Conservation (phyloP, 495 filamentous ascomycete species). For the Aspergillus baeticus region DNA sequence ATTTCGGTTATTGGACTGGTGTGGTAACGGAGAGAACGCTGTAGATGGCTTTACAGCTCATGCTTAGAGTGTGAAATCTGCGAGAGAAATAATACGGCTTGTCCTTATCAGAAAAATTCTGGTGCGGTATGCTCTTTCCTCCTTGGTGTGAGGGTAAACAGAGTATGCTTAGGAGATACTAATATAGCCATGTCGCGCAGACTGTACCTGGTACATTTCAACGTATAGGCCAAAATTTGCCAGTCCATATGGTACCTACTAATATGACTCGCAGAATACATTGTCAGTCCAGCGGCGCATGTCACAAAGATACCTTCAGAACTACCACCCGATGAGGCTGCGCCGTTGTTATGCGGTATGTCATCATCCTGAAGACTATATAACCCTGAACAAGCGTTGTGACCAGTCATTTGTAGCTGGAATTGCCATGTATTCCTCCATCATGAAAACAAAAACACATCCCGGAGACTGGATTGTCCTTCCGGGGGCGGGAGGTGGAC, state of each 20-base stretch:
- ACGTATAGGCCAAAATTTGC: slow-evolving; percentile 20
- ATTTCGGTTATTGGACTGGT: not conserved
- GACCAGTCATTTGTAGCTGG: slow-evolving; percentile 23
- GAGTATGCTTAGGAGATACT: not conserved
- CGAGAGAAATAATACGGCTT: slow-evolving; percentile 43
- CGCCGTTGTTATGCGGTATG: slow-evolving; percentile 43
- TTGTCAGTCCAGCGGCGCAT: slow-evolving; percentile 41
- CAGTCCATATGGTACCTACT: not conserved
- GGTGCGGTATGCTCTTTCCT: slow-evolving; percentile 35
- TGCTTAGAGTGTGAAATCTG: slow-evolving; percentile 47
- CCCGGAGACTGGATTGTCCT: slow-evolving; percentile 43
- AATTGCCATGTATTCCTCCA: slow-evolving; percentile 49
- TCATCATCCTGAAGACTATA: not conserved
- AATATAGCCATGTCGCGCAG: slow-evolving; percentile 12
- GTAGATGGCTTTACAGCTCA: slow-evolving; percentile 46
- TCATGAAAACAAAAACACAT: slow-evolving; percentile 41
- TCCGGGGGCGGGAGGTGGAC: slow-evolving; percentile 42
- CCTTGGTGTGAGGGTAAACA: not conserved
- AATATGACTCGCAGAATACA: slow-evolving; percentile 28
- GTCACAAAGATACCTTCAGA: slow-evolving; percentile 37
- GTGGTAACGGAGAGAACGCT: not conserved
- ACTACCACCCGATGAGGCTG: slow-evolving; percentile 33
- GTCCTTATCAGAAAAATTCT: slow-evolving; percentile 44
- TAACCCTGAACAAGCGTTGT: not conserved
- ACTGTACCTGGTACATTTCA: slow-evolving; percentile 48